Conservation (phyloP, 768 basidiomycete genomes). For the Hericium erinaceus region DNA sequence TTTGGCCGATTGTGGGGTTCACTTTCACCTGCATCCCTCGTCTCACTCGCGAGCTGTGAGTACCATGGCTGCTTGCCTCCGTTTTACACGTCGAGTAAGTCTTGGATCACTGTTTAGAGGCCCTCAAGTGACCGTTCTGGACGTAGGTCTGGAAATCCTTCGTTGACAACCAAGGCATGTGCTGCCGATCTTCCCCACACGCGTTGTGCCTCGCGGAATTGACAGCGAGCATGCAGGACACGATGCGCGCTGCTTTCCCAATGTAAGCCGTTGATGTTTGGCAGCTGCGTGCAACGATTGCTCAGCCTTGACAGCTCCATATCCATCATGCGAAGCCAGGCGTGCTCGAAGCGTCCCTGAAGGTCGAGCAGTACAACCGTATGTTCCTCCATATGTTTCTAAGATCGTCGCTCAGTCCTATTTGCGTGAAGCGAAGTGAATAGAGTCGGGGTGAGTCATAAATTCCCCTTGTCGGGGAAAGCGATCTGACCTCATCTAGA, state of each 20-base stretch:
- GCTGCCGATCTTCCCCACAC: too few species aligned
- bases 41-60: background rate
- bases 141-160: slow-evolving; percentile 77
- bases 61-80: slow-evolving; percentile 59
- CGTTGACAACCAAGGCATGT: slow-evolving; percentile 58
- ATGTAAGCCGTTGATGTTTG: slow-evolving; percentile 32
- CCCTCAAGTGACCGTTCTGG: slow-evolving; percentile 1
- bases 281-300: background rate
- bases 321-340: slow-evolving; percentile 65
- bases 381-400: slow-evolving; percentile 15
- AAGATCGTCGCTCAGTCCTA: background rate
- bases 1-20: too few species aligned
- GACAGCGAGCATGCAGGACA: slow-evolving; percentile 42
- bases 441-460: slow-evolving; percentile 56
- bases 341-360: slow-evolving; percentile 56
- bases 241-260: slow-evolving; percentile 72
- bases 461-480: slow-evolving; percentile 14
- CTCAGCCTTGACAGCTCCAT: slow-evolving; percentile 37
- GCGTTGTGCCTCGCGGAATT: background rate
- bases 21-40: too few species aligned
- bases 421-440: slow-evolving; percentile 43
- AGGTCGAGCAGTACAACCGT: slow-evolving; percentile 72
- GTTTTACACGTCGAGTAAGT: slow-evolving; percentile 56
- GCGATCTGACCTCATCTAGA: slow-evolving; percentile 19
- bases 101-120: background rate